phyloP scores from a whole-genome alignment of 2,329 filamentous ascomycete genomes.

The Neonectria faginata region DNA sequence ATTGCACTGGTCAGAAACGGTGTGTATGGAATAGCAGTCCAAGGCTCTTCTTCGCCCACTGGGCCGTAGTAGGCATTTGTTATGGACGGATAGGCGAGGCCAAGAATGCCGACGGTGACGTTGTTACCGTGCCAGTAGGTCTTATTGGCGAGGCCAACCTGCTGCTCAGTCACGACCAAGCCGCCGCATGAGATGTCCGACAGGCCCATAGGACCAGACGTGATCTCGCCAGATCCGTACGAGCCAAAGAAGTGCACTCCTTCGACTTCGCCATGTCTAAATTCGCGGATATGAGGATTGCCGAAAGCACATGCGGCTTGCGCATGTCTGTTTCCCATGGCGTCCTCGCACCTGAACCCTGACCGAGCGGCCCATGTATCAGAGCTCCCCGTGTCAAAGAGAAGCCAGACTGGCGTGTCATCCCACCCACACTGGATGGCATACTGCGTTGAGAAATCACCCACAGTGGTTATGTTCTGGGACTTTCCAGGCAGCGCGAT shows the following conservation, averaged over 20 bases:
- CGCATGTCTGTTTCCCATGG: constrained; percentile 46
- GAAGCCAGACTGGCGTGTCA: constrained; percentile 53
- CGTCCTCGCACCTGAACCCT: constrained; percentile 57
- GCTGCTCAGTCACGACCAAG: constrained; percentile 57
- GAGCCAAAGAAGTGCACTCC: constrained; percentile 59
- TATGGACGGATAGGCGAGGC: constrained; percentile 63
- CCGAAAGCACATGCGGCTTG: constrained; percentile 57
- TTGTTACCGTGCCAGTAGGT: constrained; percentile 66
- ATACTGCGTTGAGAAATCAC: constrained; percentile 56
- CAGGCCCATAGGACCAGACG: constrained; percentile 60
- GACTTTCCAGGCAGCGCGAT: constrained; percentile 38
- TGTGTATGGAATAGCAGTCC: constrained; percentile 57
- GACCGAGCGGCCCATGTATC: constrained; percentile 62
- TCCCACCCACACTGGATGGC: constrained; percentile 57
- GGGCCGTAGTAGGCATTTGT: constrained; percentile 61
- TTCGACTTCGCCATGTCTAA: constrained; percentile 54
- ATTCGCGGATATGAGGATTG: constrained; percentile 51
- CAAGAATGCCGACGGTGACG: constrained; percentile 62
- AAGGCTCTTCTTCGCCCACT: constrained; percentile 52
- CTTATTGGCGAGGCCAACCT: constrained; percentile 61
- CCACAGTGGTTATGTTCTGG: constrained; percentile 55
- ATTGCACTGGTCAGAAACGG: constrained; percentile 64
- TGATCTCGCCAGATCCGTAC: constrained; percentile 62
- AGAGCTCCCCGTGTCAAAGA: constrained; percentile 64
- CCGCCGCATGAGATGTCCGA: constrained; percentile 61